These are phyloP conservation scores for Cyclaneusma minus DNA, from an alignment of 2,329 filamentous ascomycete genomes.

Conservation along the genomic window DNA sequence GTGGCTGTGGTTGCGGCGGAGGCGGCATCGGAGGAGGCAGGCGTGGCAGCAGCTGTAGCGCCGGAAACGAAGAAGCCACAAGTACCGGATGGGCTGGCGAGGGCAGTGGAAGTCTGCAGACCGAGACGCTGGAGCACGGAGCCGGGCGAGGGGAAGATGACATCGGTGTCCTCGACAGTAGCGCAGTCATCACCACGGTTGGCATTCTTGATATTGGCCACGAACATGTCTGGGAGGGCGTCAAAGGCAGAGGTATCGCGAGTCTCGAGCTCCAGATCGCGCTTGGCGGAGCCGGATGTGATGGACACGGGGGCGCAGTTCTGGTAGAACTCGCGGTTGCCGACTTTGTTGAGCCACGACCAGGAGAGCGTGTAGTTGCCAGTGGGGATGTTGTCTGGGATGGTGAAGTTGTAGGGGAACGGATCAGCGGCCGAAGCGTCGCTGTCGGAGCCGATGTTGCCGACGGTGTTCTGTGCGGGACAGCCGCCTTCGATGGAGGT, in stretches of 20 bases:
- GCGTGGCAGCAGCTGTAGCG: slow-evolving; percentile 7
- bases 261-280: slow-evolving; percentile 12
- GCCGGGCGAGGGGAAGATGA: slow-evolving; percentile 56
- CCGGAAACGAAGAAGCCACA: slow-evolving; percentile 12
- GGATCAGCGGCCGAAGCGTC: slow-evolving; percentile 28
- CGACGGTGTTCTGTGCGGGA: slow-evolving; percentile 40
- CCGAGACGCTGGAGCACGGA: slow-evolving; percentile 31
- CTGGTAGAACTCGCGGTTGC: slow-evolving; percentile 96
- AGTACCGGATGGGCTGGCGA: slow-evolving; percentile 14
- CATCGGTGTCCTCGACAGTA: slow-evolving; percentile 37
- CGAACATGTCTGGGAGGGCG: slow-evolving; percentile 57
- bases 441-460: slow-evolving; percentile 43
- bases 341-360: slow-evolving; percentile 89
- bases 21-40: background rate
- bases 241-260: slow-evolving; percentile 33
- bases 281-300: slow-evolving; percentile 31
- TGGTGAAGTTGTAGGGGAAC: slow-evolving; percentile 49
- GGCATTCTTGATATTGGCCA: slow-evolving; percentile 53
- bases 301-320: slow-evolving; percentile 72
- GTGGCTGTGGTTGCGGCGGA: background rate
- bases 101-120: slow-evolving; percentile 16
- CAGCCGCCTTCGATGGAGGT: slow-evolving; percentile 79
- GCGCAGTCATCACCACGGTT: slow-evolving; percentile 30
- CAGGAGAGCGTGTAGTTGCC: slow-evolving; percentile 75
- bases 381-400: slow-evolving; percentile 55